phyloP scores from a whole-genome alignment of 2,329 filamentous ascomycete species.

The Arthroderma uncinatum region DNA sequence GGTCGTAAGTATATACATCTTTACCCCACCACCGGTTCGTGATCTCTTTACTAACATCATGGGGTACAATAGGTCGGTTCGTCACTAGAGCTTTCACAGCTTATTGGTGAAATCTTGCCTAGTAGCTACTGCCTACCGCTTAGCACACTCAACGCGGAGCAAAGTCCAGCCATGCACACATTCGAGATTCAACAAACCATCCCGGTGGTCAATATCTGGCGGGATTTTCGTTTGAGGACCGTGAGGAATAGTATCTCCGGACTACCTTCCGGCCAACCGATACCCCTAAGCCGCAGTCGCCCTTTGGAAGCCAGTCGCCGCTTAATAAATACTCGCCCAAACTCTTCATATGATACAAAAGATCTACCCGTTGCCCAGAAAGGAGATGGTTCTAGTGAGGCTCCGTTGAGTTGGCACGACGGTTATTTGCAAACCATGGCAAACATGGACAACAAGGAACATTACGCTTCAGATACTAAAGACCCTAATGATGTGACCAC shows the following conservation, averaged over 20 bases:
- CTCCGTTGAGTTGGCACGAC: neutral
- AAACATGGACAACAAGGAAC: neutral
- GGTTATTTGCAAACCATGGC: neutral
- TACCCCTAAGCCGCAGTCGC: neutral
- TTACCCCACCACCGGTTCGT: neutral
- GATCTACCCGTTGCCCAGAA: neutral
- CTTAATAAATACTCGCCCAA: neutral
- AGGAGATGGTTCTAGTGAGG: neutral
- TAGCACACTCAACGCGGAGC: neutral
- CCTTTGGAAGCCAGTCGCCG: neutral
- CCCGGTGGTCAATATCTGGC: slow-evolving; percentile 32
- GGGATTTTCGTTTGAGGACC: slow-evolving; percentile 20
- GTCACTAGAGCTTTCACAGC: slow-evolving; percentile 36
- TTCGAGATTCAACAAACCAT: slow-evolving; percentile 37
- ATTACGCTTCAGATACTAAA: neutral
- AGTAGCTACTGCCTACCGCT: neutral
- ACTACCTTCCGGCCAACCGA: neutral
- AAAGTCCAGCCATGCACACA: slow-evolving; percentile 29
- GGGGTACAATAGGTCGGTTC: slow-evolving; percentile 32
- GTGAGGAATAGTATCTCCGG: neutral
- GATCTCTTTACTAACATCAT: neutral
- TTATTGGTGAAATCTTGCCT: slow-evolving; percentile 34
- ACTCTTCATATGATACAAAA: neutral
- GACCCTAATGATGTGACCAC: neutral
- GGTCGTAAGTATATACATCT: slow-evolving; percentile 27